These are phyloP conservation scores for Porcisia deanei DNA, from an alignment of 208 protist species.

Conservation along the genomic window DNA sequence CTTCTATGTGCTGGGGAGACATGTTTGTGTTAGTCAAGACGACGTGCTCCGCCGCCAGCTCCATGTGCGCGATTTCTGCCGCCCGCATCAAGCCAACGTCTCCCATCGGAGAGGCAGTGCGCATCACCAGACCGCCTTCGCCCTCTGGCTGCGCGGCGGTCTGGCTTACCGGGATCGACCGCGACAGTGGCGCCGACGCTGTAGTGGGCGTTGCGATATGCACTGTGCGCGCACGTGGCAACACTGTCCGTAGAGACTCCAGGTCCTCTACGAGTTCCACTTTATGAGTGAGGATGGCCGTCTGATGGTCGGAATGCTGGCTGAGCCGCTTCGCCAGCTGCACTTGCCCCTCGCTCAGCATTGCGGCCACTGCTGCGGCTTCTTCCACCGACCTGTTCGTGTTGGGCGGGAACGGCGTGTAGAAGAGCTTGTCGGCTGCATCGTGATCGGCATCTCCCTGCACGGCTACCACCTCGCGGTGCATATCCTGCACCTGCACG, in stretches of 20 bases:
- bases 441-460: constrained; percentile 43
- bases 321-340: constrained; percentile 17
- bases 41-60: constrained; percentile 87
- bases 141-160: constrained; percentile 16
- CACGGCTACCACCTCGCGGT: constrained; percentile 66
- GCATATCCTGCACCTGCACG: constrained; percentile 57
- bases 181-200: constrained; percentile 5
- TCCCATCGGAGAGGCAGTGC: constrained; percentile 25
- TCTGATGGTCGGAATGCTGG: not conserved
- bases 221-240: constrained; percentile 48
- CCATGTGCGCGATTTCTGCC: constrained; percentile 69
- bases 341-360: constrained; percentile 30
- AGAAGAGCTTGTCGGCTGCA: constrained; percentile 20
- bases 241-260: constrained; percentile 38
- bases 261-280: constrained; percentile 60
- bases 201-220: constrained; percentile 41
- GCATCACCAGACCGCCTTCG: constrained; percentile 32
- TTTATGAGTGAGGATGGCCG: constrained; percentile 32
- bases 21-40: constrained; percentile 85
- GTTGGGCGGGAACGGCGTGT: constrained; percentile 63
- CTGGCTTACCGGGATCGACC: constrained; percentile 3
- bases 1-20: constrained; percentile 33
- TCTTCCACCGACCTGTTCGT: constrained; percentile 61
- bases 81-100: constrained; percentile 59
- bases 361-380: constrained; percentile 46